Percentiles rank a stretch among this genome's conserved stretches.
These are phyloP conservation scores for Seminavis robusta DNA, from an alignment of 108 stramenopile genomes.

Conservation along the genomic window DNA sequence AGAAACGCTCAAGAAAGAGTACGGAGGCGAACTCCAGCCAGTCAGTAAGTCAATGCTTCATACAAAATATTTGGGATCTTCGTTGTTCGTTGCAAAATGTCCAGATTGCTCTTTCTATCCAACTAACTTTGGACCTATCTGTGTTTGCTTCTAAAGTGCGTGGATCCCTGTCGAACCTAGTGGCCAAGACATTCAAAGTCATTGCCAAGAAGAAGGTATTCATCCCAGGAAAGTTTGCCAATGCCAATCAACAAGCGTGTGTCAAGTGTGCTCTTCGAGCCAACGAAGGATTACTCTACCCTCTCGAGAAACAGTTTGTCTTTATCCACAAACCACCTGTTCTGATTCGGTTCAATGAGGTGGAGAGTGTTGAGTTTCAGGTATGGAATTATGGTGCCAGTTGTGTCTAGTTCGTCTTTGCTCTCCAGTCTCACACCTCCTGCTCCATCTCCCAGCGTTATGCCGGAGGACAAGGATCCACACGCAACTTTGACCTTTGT, in stretches of 20 bases:
- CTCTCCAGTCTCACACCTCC: too few species aligned
- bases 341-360: conserved; percentile 95
- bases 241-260: conserved; percentile 82
- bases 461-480: conserved; percentile 85
- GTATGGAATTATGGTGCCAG: too few species aligned
- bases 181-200: conserved; percentile 98
- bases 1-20: conserved; percentile 90
- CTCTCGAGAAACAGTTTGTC: conserved; percentile 97
- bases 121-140: too few species aligned
- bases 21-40: conserved; percentile 80
- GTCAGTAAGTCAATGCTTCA: too few species aligned
- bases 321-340: conserved; percentile 99
- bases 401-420: too few species aligned
- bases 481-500: conserved; percentile 91
- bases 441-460: too few species aligned
- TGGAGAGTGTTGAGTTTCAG: conserved; percentile 95
- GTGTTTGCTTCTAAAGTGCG: too few species aligned
- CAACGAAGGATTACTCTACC: conserved; percentile 96
- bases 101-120: too few species aligned
- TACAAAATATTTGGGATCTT: too few species aligned
- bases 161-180: conserved; percentile 90
- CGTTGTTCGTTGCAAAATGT: too few species aligned
- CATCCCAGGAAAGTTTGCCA: conserved; percentile 90
- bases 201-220: conserved; percentile 97
- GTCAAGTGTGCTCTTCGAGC: conserved; percentile 88